phyloP scores from a whole-genome alignment of 1,284 basidiomycete species.

The Pseudozyma pruni region DNA sequence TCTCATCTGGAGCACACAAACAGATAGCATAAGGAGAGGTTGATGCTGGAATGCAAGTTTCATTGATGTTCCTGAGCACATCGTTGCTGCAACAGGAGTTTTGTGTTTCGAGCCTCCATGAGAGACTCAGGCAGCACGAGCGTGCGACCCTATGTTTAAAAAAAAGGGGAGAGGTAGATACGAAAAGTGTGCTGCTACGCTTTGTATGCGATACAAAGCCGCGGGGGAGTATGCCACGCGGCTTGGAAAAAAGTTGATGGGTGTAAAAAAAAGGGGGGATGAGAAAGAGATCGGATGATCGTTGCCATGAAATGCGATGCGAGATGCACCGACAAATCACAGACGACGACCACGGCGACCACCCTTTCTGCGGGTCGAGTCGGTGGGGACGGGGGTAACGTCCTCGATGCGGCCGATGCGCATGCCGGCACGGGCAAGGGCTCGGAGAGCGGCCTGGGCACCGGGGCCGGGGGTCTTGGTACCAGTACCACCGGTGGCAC shows the following conservation, averaged over 20 bases:
- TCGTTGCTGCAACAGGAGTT: slow-evolving; percentile 20
- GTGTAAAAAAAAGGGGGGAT: slow-evolving; percentile 9
- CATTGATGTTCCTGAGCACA: slow-evolving; percentile 32
- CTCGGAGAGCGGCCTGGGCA: slow-evolving; percentile 97
- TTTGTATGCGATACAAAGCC: slow-evolving; percentile 47
- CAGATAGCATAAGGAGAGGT: too few relatives aligned
- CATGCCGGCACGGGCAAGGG: slow-evolving; percentile 98
- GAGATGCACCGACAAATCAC: slow-evolving; percentile 63
- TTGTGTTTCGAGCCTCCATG: slow-evolving; percentile 21
- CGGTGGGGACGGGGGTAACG: slow-evolving; percentile 95
- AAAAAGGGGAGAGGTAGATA: slow-evolving; percentile 1
- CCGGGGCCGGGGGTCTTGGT: slow-evolving; percentile 99
- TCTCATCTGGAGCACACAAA: too few relatives aligned
- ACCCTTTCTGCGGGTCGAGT: slow-evolving; percentile 98
- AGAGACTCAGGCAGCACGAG: background rate
- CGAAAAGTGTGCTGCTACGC: slow-evolving; percentile 36
- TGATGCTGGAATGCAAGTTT: slow-evolving; percentile 33
- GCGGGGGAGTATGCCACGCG: slow-evolving; percentile 32
- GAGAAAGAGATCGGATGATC: slow-evolving; percentile 4
- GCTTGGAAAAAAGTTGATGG: slow-evolving; percentile 25
- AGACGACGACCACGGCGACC: slow-evolving; percentile 99
- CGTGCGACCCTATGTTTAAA: slow-evolving; percentile 11
- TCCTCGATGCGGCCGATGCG: slow-evolving; percentile 91
- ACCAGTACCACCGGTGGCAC: slow-evolving; percentile 96
- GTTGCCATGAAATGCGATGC: slow-evolving; percentile 2